These are phyloP conservation scores for Conoideocrella luteorostrata DNA, from an alignment of 2,329 filamentous ascomycete species.

Conservation along the genomic window DNA sequence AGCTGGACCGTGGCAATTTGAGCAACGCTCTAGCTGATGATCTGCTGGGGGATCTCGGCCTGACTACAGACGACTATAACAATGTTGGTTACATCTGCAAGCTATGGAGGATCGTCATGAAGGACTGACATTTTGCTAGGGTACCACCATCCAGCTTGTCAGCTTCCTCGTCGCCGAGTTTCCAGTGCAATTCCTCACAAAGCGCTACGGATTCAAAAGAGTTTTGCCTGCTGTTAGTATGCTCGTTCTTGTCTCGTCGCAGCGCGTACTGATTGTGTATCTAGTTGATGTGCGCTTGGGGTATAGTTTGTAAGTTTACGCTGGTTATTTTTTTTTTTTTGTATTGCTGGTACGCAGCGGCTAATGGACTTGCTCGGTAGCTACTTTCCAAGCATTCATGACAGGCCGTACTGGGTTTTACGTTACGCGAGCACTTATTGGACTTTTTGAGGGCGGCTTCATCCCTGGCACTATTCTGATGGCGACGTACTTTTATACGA, in stretches of 20 bases:
- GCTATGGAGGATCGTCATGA: too few species aligned
- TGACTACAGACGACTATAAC: conserved; percentile 49
- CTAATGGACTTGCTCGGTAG: too few species aligned
- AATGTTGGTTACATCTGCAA: conserved; percentile 34
- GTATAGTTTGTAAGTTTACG: conserved; percentile 31
- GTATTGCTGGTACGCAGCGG: too few species aligned
- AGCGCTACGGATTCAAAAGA: conserved; percentile 50
- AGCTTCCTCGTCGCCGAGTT: conserved; percentile 50
- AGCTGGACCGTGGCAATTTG: conserved; percentile 59
- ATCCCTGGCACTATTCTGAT: conserved; percentile 58
- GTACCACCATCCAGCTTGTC: conserved; percentile 49
- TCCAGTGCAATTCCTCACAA: conserved; percentile 51
- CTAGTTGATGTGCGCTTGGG: conserved; percentile 42
- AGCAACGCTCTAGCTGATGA: conserved; percentile 57
- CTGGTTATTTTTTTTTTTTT: neutral
- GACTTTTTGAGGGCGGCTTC: conserved; percentile 49
- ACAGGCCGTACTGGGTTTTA: conserved; percentile 40
- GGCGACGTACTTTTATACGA: conserved; percentile 67
- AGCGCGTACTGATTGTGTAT: neutral
- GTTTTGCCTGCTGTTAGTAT: conserved; percentile 43
- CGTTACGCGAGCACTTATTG: conserved; percentile 45
- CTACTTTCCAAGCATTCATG: conserved; percentile 45
- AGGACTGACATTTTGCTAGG: conserved; percentile 18
- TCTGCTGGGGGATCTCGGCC: conserved; percentile 46
- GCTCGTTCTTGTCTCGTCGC: neutral